These are phyloP conservation scores for Dalbergia cochinchinensis DNA, from an alignment of 306 rosid species.

Conservation along the genomic window DNA sequence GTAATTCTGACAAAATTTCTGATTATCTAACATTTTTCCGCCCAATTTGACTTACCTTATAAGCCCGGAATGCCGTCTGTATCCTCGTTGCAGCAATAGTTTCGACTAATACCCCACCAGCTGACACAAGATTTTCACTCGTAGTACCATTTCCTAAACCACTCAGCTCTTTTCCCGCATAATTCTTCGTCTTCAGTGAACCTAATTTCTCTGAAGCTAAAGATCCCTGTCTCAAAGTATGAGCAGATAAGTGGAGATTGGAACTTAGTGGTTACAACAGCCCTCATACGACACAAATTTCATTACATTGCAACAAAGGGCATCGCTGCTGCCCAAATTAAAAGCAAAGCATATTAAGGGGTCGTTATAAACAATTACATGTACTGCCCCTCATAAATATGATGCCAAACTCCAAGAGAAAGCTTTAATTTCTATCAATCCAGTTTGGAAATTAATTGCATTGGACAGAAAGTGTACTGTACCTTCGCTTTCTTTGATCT, in stretches of 20 bases:
- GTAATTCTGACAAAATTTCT: too few species aligned
- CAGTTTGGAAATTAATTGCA: neutral
- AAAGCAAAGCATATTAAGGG: neutral
- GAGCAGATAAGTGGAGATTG: constrained; percentile 17
- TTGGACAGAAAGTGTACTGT: constrained; percentile 29
- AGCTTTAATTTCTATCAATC: neutral
- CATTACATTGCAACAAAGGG: constrained; percentile 35
- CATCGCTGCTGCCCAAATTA: neutral
- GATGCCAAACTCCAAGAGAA: neutral
- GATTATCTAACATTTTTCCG: too few species aligned
- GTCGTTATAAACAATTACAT: neutral
- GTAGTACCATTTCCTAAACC: constrained; percentile 42
- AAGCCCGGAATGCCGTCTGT: constrained; percentile 79
- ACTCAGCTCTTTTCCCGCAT: constrained; percentile 33
- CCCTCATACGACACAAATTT: constrained; percentile 6
- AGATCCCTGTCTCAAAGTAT: constrained; percentile 51
- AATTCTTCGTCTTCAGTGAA: constrained; percentile 49
- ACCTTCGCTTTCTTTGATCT: constrained; percentile 71
- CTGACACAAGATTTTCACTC: constrained; percentile 46
- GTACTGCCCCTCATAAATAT: neutral
- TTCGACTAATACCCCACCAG: constrained; percentile 60
- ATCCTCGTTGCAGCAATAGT: constrained; percentile 74
- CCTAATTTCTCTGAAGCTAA: constrained; percentile 46
- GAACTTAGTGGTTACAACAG: constrained; percentile 26
- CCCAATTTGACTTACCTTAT: constrained; percentile 54